Evolutionary conservation across 257 asterid genomes (phyloP).

Genomic region (Dorcoceras hygrometricum): DNA sequence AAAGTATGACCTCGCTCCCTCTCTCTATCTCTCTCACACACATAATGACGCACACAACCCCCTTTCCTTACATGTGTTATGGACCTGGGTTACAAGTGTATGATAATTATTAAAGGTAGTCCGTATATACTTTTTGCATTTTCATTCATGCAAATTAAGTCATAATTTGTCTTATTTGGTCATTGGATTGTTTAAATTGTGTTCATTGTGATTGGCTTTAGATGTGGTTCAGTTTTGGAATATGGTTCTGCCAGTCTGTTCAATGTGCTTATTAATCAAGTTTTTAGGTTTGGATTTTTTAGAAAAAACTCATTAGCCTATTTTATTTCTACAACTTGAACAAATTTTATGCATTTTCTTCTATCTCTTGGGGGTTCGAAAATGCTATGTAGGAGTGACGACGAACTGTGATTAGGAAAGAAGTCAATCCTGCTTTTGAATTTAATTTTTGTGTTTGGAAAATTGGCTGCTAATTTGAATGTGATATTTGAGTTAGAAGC

Average conservation of each 20-base stretch:
- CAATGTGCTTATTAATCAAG: not conserved
- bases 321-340: no score
- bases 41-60: not conserved
- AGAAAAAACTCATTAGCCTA: not conserved
- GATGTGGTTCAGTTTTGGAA: not conserved
- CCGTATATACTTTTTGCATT: not conserved
- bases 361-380: no score
- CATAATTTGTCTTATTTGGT: not conserved
- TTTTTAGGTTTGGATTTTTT: not conserved
- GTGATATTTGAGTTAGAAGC: not conserved
- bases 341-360: no score
- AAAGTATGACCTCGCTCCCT: conserved; percentile 47
- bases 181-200: no score
- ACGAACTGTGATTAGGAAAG: no score
- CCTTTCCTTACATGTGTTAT: not conserved
- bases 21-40: not conserved
- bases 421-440: not conserved
- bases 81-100: conserved; percentile 1
- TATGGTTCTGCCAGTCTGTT: not conserved
- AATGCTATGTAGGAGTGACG: no score
- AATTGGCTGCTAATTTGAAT: not conserved
- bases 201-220: no score
- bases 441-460: not conserved
- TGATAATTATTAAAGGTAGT: conserved; percentile 6
- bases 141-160: not conserved